A percentile compares a stretch with the other conserved stretches of the same genome.
Evolutionary conservation across 164 flowering plant genomes (phyloP).

Genomic region (Amborella trichopoda): DNA sequence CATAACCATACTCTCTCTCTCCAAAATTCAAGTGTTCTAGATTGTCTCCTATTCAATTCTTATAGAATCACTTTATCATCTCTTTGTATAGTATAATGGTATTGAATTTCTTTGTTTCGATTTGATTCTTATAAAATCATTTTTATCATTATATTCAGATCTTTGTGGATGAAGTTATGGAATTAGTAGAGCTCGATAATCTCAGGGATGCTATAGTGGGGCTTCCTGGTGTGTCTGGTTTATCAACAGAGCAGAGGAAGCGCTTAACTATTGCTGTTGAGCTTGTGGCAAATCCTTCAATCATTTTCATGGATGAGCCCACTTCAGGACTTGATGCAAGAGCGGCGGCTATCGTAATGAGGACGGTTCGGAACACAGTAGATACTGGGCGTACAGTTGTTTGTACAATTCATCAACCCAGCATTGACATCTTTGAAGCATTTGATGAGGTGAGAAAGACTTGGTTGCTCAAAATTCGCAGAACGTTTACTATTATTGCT

Average conservation of each 20-base stretch:
- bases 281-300: slow-evolving; percentile 98
- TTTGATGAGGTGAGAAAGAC: slow-evolving; percentile 73
- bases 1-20: too few species aligned
- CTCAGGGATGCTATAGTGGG: slow-evolving; percentile 92
- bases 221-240: slow-evolving; percentile 86
- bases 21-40: too few species aligned
- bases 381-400: slow-evolving; percentile 98
- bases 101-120: too few species aligned
- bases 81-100: too few species aligned
- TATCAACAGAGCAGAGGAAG: slow-evolving; percentile 96
- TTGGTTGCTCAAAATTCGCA: too few species aligned
- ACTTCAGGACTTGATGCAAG: slow-evolving; percentile 99
- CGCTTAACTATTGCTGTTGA: slow-evolving; percentile 98
- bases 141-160: slow-evolving; percentile 26
- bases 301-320: slow-evolving; percentile 99
- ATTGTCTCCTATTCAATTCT: too few species aligned
- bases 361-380: slow-evolving; percentile 95
- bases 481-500: too few species aligned
- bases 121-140: too few species aligned
- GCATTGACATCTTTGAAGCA: slow-evolving; percentile 97
- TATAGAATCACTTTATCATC: too few species aligned
- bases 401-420: slow-evolving; percentile 98
- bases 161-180: slow-evolving; percentile 94
- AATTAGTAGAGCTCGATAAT: slow-evolving; percentile 73
- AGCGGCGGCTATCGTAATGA: slow-evolving; percentile 99